Percentiles rank a stretch among this genome's conserved stretches.
Evolutionary conservation across 2,329 filamentous ascomycete species (phyloP).

Genomic region (Venturiaceae sp.): DNA sequence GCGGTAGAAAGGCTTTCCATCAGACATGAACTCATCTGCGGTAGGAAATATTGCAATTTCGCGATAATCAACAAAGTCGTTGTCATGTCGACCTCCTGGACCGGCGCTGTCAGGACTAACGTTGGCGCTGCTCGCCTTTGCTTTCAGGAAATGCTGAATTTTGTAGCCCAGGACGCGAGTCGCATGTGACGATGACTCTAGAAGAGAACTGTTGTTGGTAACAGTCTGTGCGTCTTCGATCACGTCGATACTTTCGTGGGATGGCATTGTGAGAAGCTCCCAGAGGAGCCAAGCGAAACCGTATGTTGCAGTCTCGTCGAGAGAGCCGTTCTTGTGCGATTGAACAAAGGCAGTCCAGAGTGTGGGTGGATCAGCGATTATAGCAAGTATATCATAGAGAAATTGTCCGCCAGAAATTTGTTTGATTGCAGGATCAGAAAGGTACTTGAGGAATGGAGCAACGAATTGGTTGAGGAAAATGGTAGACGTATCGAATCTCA

Average conservation of each 20-base stretch:
- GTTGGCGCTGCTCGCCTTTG: constrained; percentile 12
- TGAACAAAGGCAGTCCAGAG: constrained; percentile 43
- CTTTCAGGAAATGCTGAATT: constrained; percentile 29
- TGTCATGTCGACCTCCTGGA: constrained; percentile 64
- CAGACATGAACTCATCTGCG: constrained; percentile 50
- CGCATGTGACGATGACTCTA: constrained; percentile 17
- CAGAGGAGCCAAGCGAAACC: constrained; percentile 30
- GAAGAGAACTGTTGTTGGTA: constrained; percentile 13
- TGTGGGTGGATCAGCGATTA: constrained; percentile 41
- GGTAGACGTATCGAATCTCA: constrained; percentile 33
- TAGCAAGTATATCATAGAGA: constrained; percentile 35
- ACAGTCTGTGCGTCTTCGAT: constrained; percentile 10
- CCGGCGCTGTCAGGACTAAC: constrained; percentile 8
- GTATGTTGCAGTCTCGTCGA: constrained; percentile 17
- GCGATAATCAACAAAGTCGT: constrained; percentile 55
- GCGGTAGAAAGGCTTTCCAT: constrained; percentile 45
- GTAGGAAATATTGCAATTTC: constrained; percentile 57
- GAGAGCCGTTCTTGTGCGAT: constrained; percentile 14
- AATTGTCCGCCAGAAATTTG: constrained; percentile 40
- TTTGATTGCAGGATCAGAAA: constrained; percentile 35
- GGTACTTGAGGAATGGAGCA: constrained; percentile 22
- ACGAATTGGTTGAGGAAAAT: constrained; percentile 34
- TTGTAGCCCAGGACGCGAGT: constrained; percentile 29
- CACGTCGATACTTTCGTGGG: constrained; percentile 15
- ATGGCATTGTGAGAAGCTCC: constrained; percentile 35